These are phyloP conservation scores for Solanum okadae DNA, from an alignment of 257 asterid genomes.

Conservation along the genomic window DNA sequence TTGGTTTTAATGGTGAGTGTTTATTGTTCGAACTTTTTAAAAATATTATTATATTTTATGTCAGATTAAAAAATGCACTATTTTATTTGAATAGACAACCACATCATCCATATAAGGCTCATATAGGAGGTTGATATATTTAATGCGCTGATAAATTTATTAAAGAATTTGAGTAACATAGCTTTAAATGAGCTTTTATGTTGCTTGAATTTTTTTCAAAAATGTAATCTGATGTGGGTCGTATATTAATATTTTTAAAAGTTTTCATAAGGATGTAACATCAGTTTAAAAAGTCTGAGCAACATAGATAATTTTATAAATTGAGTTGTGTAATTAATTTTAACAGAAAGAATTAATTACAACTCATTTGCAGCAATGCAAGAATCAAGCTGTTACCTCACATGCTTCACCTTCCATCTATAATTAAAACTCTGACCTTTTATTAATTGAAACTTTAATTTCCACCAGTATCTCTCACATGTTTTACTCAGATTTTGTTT, in stretches of 20 bases:
- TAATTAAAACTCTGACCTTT: neutral
- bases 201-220: neutral
- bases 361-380: neutral
- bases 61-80: neutral
- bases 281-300: neutral
- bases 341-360: neutral
- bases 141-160: too few species aligned
- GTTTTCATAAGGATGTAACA: neutral
- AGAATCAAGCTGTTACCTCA: slow-evolving; percentile 10
- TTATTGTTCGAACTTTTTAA: neutral
- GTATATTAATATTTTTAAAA: neutral
- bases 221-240: neutral
- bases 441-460: neutral
- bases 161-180: neutral
- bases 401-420: slow-evolving; percentile 2
- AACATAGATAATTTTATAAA: neutral
- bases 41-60: neutral
- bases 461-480: neutral
- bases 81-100: neutral
- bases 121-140: neutral
- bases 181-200: neutral
- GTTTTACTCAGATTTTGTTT: neutral
- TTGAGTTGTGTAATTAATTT: neutral
- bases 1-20: slow-evolving; percentile 79
- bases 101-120: too few species aligned